Percentiles rank a stretch among this genome's conserved stretches.
These are phyloP conservation scores for Diaporthe caulivora DNA, from an alignment of 2,329 filamentous ascomycete species.

Conservation along the genomic window DNA sequence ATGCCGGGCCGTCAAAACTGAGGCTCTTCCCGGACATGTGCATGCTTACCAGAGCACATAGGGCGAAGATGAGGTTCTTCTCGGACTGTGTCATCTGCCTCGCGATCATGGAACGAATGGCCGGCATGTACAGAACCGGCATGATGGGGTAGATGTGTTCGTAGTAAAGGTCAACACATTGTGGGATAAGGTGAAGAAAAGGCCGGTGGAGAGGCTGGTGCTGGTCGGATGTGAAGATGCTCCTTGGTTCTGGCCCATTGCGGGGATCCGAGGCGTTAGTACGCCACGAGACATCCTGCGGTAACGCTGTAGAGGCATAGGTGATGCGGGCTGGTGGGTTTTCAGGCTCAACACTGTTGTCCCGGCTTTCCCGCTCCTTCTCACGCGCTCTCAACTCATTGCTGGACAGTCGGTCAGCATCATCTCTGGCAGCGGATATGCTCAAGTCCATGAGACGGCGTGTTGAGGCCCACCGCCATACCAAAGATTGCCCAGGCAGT, in stretches of 20 bases:
- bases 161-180: constrained; percentile 72
- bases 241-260: constrained; percentile 50
- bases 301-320: constrained; percentile 44
- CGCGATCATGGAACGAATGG: constrained; percentile 62
- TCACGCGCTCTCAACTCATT: constrained; percentile 69
- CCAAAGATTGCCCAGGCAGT: neutral
- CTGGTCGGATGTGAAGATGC: constrained; percentile 57
- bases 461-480: neutral
- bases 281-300: constrained; percentile 48
- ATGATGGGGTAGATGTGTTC: constrained; percentile 74
- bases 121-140: constrained; percentile 70
- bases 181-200: constrained; percentile 63
- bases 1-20: constrained; percentile 51
- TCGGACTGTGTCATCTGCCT: constrained; percentile 54
- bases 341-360: constrained; percentile 50
- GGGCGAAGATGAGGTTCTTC: constrained; percentile 64
- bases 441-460: neutral
- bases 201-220: constrained; percentile 53
- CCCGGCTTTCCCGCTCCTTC: constrained; percentile 56
- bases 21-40: constrained; percentile 62
- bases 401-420: constrained; percentile 32
- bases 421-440: neutral
- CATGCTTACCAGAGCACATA: constrained; percentile 67
- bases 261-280: constrained; percentile 48
- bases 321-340: constrained; percentile 39